Conservation (phyloP, 2,329 filamentous ascomycete species). For the Aspergillus thermomutatus region DNA sequence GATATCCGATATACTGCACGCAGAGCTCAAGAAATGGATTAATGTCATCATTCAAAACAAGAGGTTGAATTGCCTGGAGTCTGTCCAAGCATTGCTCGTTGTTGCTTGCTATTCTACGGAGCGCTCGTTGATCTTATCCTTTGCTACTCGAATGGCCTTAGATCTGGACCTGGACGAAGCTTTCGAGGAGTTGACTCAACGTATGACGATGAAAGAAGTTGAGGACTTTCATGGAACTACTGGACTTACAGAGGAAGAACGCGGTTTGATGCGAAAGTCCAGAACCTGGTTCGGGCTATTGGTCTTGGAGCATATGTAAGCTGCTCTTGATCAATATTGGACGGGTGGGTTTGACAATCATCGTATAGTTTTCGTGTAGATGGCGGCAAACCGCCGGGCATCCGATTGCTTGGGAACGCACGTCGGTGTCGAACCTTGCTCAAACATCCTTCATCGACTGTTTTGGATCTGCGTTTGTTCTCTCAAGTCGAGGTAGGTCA, state of each 20-base stretch:
- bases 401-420: conserved; percentile 35
- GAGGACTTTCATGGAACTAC: conserved; percentile 15
- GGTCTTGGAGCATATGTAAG: conserved; percentile 50
- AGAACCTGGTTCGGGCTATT: conserved; percentile 54
- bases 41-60: conserved; percentile 44
- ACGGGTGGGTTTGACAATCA: background rate
- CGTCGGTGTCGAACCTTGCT: conserved; percentile 47
- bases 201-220: conserved; percentile 24
- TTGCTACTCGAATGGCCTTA: conserved; percentile 51
- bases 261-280: conserved; percentile 40
- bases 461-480: conserved; percentile 51
- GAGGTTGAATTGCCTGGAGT: conserved; percentile 43
- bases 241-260: conserved; percentile 21
- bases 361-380: conserved; percentile 39
- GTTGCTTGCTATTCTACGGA: conserved; percentile 54
- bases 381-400: conserved; percentile 44
- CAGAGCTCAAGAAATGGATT: conserved; percentile 45
- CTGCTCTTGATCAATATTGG: background rate
- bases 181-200: conserved; percentile 38
- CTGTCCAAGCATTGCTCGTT: conserved; percentile 51
- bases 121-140: conserved; percentile 48
- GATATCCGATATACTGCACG: conserved; percentile 43
- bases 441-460: conserved; percentile 41
- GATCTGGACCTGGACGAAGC: conserved; percentile 47
- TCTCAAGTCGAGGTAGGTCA: conserved; percentile 47